phyloP scores from a whole-genome alignment of 2,329 filamentous ascomycete species.

The Colletotrichum lupini region DNA sequence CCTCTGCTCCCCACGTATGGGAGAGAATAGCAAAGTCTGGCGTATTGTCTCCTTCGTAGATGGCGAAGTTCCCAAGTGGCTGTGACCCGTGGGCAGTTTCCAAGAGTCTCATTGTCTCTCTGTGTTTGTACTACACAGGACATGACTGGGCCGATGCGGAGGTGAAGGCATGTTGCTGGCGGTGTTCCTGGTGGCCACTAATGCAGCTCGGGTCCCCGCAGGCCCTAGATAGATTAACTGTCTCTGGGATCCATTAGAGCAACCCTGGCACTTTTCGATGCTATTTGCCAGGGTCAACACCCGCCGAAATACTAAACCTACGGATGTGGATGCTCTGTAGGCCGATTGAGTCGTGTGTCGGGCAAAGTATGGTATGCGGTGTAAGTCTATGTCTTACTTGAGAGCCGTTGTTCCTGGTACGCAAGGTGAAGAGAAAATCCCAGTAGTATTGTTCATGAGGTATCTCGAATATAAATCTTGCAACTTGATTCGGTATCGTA shows the following conservation, averaged over 20 bases:
- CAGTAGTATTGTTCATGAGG: background rate
- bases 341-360: background rate
- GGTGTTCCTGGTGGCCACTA: background rate
- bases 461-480: background rate
- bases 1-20: conserved; percentile 23
- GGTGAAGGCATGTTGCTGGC: background rate
- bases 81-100: background rate
- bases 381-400: background rate
- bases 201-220: background rate
- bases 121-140: background rate
- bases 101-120: background rate
- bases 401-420: background rate
- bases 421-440: background rate
- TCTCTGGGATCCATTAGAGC: background rate
- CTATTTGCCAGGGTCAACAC: background rate
- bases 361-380: background rate
- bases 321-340: background rate
- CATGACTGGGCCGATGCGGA: background rate
- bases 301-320: background rate
- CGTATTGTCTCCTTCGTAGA: background rate
- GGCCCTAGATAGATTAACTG: background rate
- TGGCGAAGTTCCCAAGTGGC: background rate
- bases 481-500: background rate
- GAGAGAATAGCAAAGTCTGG: conserved; percentile 38
- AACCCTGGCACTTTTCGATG: background rate